Conservation (phyloP, 768 basidiomycete species). For the Leccinum uliginosum region DNA sequence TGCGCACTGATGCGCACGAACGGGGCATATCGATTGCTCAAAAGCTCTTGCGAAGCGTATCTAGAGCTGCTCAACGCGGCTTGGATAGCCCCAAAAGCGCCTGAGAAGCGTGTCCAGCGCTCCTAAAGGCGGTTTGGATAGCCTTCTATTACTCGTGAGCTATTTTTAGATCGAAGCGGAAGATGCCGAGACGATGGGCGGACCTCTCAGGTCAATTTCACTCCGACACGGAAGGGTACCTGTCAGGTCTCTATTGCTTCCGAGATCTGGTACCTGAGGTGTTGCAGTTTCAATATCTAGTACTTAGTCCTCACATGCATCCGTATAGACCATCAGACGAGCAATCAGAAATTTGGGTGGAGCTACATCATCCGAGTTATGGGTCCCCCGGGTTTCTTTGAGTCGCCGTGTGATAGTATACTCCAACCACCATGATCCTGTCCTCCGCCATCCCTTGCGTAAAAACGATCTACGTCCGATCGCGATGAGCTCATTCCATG, state of each 20-base stretch:
- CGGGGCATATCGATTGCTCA: no score
- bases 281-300: no score
- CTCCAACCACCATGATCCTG: neutral
- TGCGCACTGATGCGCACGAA: no score
- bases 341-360: no score
- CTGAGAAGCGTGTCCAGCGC: neutral
- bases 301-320: no score
- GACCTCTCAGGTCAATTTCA: neutral
- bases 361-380: no score
- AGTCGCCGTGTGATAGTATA: neutral
- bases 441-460: neutral
- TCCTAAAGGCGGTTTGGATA: neutral
- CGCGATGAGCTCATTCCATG: constrained; percentile 2
- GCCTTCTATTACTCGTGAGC: neutral
- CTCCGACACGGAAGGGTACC: neutral
- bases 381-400: no score
- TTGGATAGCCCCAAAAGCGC: no score
- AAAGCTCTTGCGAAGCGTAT: no score
- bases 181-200: neutral
- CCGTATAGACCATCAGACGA: no score
- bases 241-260: neutral
- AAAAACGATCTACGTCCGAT: constrained; percentile 13
- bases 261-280: neutral
- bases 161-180: neutral
- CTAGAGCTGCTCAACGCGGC: no score